Base-by-base conservation (phyloP, 176 grass and related monocot genomes). In the Pontederia paniculata region DNA sequence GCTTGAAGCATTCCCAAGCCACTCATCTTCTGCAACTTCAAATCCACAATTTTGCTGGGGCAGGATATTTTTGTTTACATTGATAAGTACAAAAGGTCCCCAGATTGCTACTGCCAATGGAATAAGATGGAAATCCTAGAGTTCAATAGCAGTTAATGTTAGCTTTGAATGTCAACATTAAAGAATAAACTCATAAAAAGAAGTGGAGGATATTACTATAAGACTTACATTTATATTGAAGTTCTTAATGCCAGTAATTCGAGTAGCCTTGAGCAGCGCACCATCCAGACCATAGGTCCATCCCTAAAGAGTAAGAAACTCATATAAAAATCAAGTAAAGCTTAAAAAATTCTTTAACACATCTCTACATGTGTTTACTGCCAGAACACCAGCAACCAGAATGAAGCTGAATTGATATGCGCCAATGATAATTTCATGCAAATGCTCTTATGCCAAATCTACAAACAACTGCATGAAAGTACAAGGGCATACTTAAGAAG, bases 221-320 rank as follows among this genome's bases (percentile, higher is more conserved):
- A 4, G 58, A 62, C 42, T 47, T 78, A 89, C 86, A 70, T 84
- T 86, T 59, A 83, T 84, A 61, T 84, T 84, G 68, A 90, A 97
- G 66, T 75, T 84, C 60, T 84, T 97, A 12, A 90, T 97, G 74
- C 83, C 91, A 47, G 86, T 62, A 77, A 97, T 90, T 70, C 80
- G 70, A 22, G 86, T 97, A 71, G 86, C 93, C 77, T 97, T 97
- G 37, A 90, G 62, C 37, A 97, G 86, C 46, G n/a, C 71, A 22
- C 93, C 93, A 74, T 97, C 86, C 71, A 97, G 76, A 52, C 77
- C 80, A 80, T 97, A 97, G 23, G 86, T 90, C 93, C 93, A 97
- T 31, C 86, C 93, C 93, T 97, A 42, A 50, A 47, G 21, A n/a
- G 42, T 68, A 10, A 83, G 64, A 70, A 58, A 41, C 21, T 10